Evolutionary conservation across 371 early-diverging fungal genomes (phyloP).

Genomic region (Mucor plumbeus): DNA sequence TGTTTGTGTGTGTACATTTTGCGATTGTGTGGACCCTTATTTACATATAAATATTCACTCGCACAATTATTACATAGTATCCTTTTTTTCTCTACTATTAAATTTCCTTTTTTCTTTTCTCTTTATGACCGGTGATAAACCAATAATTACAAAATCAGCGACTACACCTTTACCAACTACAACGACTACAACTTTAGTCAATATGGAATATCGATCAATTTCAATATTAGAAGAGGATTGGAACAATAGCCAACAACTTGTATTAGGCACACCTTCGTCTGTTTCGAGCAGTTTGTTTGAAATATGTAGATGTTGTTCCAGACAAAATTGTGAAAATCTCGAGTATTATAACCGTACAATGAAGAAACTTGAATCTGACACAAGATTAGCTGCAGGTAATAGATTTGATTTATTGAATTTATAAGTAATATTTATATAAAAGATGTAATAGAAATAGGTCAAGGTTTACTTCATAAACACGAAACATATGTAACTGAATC

Average conservation of each 20-base stretch:
- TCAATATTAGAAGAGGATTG: slow-evolving; percentile 16
- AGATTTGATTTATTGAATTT: not conserved
- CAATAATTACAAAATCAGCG: not conserved
- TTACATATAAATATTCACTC: slow-evolving; percentile 2
- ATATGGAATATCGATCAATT: slow-evolving; percentile 15
- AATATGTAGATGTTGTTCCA: slow-evolving; percentile 38
- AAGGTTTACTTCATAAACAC: slow-evolving; percentile 45
- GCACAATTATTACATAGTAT: not conserved
- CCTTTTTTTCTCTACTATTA: not conserved
- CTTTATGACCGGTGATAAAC: not conserved
- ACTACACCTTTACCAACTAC: not conserved
- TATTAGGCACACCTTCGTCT: slow-evolving; percentile 22
- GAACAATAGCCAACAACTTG: slow-evolving; percentile 13
- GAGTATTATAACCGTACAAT: slow-evolving; percentile 33
- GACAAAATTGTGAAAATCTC: slow-evolving; percentile 31
- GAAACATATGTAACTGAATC: slow-evolving; percentile 42
- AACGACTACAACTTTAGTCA: not conserved
- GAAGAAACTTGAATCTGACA: slow-evolving; percentile 43
- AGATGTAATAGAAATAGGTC: slow-evolving; percentile 37
- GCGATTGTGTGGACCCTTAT: slow-evolving; percentile 2
- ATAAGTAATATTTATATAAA: not conserved
- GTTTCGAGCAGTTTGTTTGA: slow-evolving; percentile 24
- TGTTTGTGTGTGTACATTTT: not conserved
- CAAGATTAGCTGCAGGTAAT: slow-evolving; percentile 50
- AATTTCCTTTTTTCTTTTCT: slow-evolving; percentile 10